phyloP scores from a whole-genome alignment of 495 filamentous ascomycete species.

The Xylaria scruposa region DNA sequence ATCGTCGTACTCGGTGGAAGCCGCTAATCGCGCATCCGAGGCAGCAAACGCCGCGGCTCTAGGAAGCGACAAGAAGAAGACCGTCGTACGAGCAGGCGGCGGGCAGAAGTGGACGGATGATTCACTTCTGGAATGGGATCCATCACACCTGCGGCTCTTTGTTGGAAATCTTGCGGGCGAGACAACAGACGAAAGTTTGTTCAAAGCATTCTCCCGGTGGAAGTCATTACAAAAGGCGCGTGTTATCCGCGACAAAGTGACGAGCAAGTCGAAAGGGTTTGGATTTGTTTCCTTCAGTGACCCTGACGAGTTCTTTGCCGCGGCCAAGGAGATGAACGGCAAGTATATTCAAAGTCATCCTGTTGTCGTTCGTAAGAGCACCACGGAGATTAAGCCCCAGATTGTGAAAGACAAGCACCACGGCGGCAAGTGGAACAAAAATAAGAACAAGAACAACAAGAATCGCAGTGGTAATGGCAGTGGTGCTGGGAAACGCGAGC shows the following conservation, averaged over 20 bases:
- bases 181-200: slow-evolving; percentile 92
- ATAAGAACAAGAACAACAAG: slow-evolving; percentile 40
- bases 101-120: slow-evolving; percentile 89
- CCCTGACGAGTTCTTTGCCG: slow-evolving; percentile 93
- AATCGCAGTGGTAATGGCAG: slow-evolving; percentile 40
- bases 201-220: slow-evolving; percentile 93
- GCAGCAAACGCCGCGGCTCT: slow-evolving; percentile 38
- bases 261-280: slow-evolving; percentile 93
- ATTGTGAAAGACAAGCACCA: slow-evolving; percentile 41
- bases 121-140: slow-evolving; percentile 93
- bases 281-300: slow-evolving; percentile 96
- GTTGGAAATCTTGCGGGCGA: slow-evolving; percentile 98
- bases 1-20: slow-evolving; percentile 30
- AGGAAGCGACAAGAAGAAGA: slow-evolving; percentile 61
- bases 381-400: slow-evolving; percentile 82
- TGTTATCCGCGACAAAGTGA: slow-evolving; percentile 94
- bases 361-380: slow-evolving; percentile 82
- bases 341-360: slow-evolving; percentile 99
- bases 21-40: slow-evolving; percentile 31
- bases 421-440: slow-evolving; percentile 43
- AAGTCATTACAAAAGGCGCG: slow-evolving; percentile 87
- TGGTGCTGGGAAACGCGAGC: slow-evolving; percentile 38
- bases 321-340: slow-evolving; percentile 96
- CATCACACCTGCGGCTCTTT: slow-evolving; percentile 90
- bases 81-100: slow-evolving; percentile 84